Base-by-base conservation (phyloP, 2,329 filamentous ascomycete genomes). In the Metarhizium humberi region DNA sequence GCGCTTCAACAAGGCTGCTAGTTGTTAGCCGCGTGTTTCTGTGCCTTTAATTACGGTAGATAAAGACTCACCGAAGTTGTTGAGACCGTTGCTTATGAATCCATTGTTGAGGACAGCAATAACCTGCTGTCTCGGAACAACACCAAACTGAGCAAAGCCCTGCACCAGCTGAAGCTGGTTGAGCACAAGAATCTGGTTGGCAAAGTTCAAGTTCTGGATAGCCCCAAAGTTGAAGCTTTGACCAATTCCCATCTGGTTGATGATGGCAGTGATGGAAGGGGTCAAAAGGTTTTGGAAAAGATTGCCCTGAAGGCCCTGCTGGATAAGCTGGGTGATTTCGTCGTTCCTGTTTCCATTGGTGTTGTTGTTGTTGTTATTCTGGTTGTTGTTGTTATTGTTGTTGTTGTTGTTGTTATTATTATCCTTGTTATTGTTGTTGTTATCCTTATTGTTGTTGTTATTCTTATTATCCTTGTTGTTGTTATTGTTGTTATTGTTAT, bases 171-270 rank as follows among this genome's bases (percentile, higher is more conserved):
- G 59, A 13, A 66, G 57, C 54, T 66, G 64, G 5, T 58, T 56
- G 50, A 67, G 52, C 25, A 66, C 58, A n/a, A 59, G 50, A 34
- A 67, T 48, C 51, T 64, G 59, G 53, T 66, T 56, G 61, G 61
- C 62, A 25, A 69, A 52, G 55, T 63, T 62, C 48, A 70, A 64
- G 54, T 55, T 48, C 58, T 60, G 57, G 51, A 70, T 53, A 56
- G 56, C 50, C 60, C 64, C 61, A 53, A 65, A 53, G 58, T 63
- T 60, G 55, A 68, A 53, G 53, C 65, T 55, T 20, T 58, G 54
- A 34, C 61, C 58, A 42, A 70, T 57, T 49, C 66, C 64, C 56
- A 71, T 62, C 56, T 60, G 57, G 55, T 58, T 60, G 54, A 69
- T 60, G 25, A 69, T 61, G 43, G 58, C 58, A 42, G 58, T 38